Evolutionary conservation across 192 early-diverging fungal genomes (phyloP).

Genomic region (Coemansia sp.): DNA sequence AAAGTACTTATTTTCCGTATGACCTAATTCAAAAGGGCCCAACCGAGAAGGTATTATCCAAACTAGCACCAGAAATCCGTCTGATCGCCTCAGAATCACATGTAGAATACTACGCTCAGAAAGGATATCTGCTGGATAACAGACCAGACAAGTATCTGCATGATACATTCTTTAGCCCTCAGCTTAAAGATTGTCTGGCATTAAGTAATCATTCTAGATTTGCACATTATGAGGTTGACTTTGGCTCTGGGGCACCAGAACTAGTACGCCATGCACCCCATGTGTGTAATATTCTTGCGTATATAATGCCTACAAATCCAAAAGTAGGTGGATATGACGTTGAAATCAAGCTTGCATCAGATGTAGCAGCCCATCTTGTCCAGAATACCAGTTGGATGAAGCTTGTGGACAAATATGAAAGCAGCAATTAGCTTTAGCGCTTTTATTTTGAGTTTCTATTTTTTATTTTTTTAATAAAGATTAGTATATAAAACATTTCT

Average conservation of each 20-base stretch:
- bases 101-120: not conserved
- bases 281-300: not conserved
- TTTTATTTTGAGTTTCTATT: too few relatives aligned
- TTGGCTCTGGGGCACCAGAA: not conserved
- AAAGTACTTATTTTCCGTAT: not conserved
- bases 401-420: not conserved
- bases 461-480: too few relatives aligned
- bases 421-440: too few relatives aligned
- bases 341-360: not conserved
- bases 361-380: not conserved
- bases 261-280: not conserved
- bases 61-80: not conserved
- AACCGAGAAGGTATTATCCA: not conserved
- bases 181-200: not conserved
- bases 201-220: not conserved
- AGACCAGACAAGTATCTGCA: not conserved
- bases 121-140: not conserved
- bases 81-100: not conserved
- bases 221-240: not conserved
- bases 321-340: not conserved
- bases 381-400: not conserved
- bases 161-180: not conserved
- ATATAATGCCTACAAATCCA: slow-evolving; percentile 2
- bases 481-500: too few relatives aligned
- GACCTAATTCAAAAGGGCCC: not conserved